Conservation (phyloP, 2,329 filamentous ascomycete genomes). For the Alternaria tenuissima region DNA sequence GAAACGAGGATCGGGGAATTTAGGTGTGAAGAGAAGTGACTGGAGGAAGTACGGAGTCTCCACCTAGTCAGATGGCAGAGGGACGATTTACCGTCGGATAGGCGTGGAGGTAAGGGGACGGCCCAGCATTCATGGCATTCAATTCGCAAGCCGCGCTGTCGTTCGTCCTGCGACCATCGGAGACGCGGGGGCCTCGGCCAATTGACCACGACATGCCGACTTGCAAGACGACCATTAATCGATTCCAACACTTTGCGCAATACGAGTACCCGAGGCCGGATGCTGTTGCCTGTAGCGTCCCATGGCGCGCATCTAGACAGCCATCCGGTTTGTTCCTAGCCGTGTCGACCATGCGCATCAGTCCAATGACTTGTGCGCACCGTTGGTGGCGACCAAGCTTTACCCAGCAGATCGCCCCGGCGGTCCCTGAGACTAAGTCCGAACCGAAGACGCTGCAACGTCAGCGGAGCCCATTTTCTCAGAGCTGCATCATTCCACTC, state of each 20-base stretch:
- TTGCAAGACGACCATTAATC: background rate
- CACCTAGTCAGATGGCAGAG: slow-evolving; percentile 2
- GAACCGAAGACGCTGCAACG: slow-evolving; percentile 11
- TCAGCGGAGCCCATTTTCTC: slow-evolving; percentile 19
- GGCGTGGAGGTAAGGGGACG: slow-evolving; percentile 15
- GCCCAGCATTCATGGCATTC: slow-evolving; percentile 7
- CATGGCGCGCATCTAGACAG: background rate
- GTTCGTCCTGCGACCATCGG: slow-evolving; percentile 15
- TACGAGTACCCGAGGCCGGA: background rate
- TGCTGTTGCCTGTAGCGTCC: slow-evolving; percentile 2
- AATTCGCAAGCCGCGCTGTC: slow-evolving; percentile 11
- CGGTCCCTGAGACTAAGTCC: slow-evolving; percentile 18
- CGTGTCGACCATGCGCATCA: slow-evolving; percentile 5
- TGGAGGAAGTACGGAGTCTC: background rate
- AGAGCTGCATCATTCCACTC: slow-evolving; percentile 25
- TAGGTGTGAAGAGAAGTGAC: background rate
- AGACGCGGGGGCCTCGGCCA: slow-evolving; percentile 16
- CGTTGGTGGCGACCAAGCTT: slow-evolving; percentile 30
- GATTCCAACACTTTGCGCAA: background rate
- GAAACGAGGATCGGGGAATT: slow-evolving; percentile 1
- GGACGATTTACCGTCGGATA: slow-evolving; percentile 9
- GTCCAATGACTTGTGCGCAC: slow-evolving; percentile 7
- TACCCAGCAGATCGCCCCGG: slow-evolving; percentile 19
- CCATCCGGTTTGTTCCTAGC: slow-evolving; percentile 15
- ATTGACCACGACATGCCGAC: slow-evolving; percentile 1